These are phyloP conservation scores for Andrographis paniculata DNA, from an alignment of 305 asterid genomes.

Conservation along the genomic window DNA sequence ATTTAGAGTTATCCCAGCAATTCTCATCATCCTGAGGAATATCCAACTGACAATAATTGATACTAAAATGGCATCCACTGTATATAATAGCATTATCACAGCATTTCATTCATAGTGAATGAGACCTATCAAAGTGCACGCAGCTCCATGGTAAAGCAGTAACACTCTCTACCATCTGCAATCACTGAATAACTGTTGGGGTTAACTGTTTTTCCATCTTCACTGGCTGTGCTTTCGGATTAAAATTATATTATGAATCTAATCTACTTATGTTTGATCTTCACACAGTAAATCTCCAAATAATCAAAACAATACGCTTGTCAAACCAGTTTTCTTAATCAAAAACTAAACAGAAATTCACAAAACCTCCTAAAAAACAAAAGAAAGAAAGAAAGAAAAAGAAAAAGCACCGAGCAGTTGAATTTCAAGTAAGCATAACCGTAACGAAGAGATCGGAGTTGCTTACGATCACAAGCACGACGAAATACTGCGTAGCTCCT, in stretches of 20 bases:
- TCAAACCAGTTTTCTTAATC: slow-evolving; percentile 9
- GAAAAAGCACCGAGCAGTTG: no score
- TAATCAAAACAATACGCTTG: not conserved
- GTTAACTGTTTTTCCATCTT: not conserved
- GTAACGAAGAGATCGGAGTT: slow-evolving; percentile 9
- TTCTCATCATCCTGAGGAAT: no score
- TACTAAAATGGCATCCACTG: no score
- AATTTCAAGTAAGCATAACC: slow-evolving; percentile 9
- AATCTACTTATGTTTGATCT: not conserved
- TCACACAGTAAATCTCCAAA: not conserved
- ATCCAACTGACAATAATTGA: no score
- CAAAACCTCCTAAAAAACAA: not conserved
- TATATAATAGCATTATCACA: no score
- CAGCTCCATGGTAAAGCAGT: not conserved
- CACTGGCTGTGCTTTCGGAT: not conserved
- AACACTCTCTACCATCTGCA: not conserved
- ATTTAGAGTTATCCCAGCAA: no score
- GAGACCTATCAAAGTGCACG: no score
- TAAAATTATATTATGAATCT: not conserved
- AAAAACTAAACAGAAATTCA: not conserved
- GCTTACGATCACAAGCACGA: slow-evolving; percentile 6
- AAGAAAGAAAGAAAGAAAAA: not conserved
- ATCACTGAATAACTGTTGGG: not conserved
- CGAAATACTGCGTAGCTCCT: slow-evolving; percentile 6
- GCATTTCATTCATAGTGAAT: no score